Evolutionary conservation across 768 basidiomycete genomes (phyloP).

Genomic region (Xerocomellus chrysenteron): DNA sequence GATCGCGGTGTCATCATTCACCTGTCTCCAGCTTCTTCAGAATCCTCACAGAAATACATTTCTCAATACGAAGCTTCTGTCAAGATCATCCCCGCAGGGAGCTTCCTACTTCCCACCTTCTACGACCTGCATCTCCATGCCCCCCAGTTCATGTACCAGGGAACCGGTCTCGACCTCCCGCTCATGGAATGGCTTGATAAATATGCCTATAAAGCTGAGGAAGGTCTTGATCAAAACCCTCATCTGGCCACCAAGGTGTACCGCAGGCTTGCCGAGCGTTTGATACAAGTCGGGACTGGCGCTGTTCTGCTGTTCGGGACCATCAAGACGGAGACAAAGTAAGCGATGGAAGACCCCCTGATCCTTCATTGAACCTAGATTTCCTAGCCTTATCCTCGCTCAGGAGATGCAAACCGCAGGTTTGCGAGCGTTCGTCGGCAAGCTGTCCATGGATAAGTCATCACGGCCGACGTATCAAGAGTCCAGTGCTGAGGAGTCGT

Average conservation of each 20-base stretch:
- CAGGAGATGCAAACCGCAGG: conserved; percentile 69
- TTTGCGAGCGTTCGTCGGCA: conserved; percentile 81
- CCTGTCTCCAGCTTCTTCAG: conserved; percentile 40
- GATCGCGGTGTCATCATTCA: conserved; percentile 50
- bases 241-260: conserved; percentile 68
- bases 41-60: conserved; percentile 37
- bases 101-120: conserved; percentile 76
- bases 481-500: conserved; percentile 47
- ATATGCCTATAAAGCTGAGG: conserved; percentile 83
- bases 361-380: background rate
- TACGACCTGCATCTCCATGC: conserved; percentile 86
- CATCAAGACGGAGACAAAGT: conserved; percentile 83
- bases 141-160: conserved; percentile 86
- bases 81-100: conserved; percentile 46
- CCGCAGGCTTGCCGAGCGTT: conserved; percentile 56
- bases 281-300: conserved; percentile 75
- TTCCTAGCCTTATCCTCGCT: conserved; percentile 71
- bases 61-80: conserved; percentile 12
- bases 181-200: conserved; percentile 81
- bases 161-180: conserved; percentile 81
- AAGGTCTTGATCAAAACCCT: conserved; percentile 62
- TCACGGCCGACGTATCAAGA: conserved; percentile 72
- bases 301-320: conserved; percentile 81
- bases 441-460: conserved; percentile 86
- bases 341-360: conserved; percentile 21